phyloP scores from a whole-genome alignment of 2,329 filamentous ascomycete species.

The Knoxdaviesia proteae region DNA sequence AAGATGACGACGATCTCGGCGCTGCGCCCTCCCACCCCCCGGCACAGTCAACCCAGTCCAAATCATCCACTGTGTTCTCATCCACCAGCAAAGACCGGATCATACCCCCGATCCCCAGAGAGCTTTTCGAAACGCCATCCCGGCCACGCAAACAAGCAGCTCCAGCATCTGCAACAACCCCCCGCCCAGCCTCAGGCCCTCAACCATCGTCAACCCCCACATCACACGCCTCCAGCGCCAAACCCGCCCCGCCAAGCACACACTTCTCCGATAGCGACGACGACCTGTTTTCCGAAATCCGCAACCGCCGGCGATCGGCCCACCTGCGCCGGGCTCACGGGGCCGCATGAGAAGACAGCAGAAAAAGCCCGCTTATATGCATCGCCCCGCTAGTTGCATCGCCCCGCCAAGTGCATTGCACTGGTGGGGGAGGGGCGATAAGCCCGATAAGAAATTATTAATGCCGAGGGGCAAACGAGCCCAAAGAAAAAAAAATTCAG shows the following conservation, averaged over 20 bases:
- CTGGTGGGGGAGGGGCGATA: conserved; percentile 4
- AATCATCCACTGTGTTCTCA: too few relatives aligned
- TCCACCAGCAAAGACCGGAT: too few relatives aligned
- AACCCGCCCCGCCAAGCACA: conserved; percentile 2
- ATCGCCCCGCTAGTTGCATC: too few relatives aligned
- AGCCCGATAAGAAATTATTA: conserved; percentile 3
- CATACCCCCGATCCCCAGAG: too few relatives aligned
- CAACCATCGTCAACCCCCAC: neutral
- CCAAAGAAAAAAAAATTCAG: neutral
- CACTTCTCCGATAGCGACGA: conserved; percentile 9
- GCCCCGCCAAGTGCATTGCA: too few relatives aligned
- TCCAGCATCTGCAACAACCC: neutral
- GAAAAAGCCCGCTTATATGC: neutral
- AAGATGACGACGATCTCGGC: conserved; percentile 33
- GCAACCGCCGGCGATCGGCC: neutral
- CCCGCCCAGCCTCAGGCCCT: neutral
- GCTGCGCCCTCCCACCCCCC: conserved; percentile 13
- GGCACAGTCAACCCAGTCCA: too few relatives aligned
- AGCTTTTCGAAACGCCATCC: conserved; percentile 31
- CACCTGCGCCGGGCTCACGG: too few relatives aligned
- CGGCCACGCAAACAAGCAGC: neutral
- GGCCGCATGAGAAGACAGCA: neutral
- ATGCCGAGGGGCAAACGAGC: conserved; percentile 3
- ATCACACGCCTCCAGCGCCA: neutral
- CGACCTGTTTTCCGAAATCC: conserved; percentile 4